A percentile compares a stretch with the other conserved stretches of the same genome.
Evolutionary conservation across 2,329 filamentous ascomycete species (phyloP).

Genomic region (Fusarium setosum): DNA sequence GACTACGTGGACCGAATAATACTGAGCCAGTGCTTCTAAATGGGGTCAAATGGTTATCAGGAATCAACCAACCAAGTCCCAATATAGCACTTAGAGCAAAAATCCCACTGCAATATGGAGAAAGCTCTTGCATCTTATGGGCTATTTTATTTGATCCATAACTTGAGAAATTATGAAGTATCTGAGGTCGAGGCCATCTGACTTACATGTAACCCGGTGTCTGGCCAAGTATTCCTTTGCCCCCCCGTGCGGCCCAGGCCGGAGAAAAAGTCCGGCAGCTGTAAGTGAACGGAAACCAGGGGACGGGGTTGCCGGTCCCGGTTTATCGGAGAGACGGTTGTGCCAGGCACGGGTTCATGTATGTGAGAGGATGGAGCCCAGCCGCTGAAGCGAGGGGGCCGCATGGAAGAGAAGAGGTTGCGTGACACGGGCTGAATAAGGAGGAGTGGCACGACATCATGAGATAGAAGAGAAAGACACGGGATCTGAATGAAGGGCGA

Average conservation of each 20-base stretch:
- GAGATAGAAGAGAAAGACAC: conserved; percentile 2
- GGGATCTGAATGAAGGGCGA: neutral
- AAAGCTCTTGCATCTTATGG: too few species aligned
- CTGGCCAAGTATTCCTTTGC: too few species aligned
- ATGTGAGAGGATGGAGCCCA: conserved; percentile 11
- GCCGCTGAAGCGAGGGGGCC: neutral
- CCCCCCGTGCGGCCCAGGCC: neutral
- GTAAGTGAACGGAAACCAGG: conserved; percentile 12
- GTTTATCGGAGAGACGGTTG: conserved; percentile 3
- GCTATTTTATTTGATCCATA: too few species aligned
- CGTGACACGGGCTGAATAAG: neutral
- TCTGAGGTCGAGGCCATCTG: too few species aligned
- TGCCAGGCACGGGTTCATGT: neutral
- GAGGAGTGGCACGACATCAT: conserved; percentile 1
- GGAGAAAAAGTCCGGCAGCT: neutral
- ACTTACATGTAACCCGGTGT: too few species aligned
- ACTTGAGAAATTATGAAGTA: too few species aligned
- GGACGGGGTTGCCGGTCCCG: neutral
- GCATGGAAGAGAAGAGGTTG: neutral
- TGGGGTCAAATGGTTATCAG: too few species aligned
- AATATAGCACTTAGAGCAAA: too few species aligned
- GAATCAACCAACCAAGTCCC: too few species aligned
- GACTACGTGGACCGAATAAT: too few species aligned
- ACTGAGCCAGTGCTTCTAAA: too few species aligned
- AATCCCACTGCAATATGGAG: too few species aligned